A percentile compares a stretch with the other conserved stretches of the same genome.
Conservation (phyloP, 148 eudicot genomes). For the Salicornia ramosissima region DNA sequence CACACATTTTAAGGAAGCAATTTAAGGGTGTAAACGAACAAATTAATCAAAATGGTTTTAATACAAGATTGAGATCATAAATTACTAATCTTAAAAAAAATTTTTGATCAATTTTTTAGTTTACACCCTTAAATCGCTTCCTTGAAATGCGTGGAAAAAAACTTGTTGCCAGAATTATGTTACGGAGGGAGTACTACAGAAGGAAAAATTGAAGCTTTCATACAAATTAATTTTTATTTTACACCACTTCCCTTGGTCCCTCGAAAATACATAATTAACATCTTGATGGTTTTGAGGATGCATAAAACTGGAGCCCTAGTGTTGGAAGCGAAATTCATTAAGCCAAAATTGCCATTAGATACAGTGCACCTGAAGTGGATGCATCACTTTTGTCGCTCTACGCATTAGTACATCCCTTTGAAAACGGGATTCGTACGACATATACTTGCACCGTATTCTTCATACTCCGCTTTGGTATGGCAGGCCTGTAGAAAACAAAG, state of each 20-base stretch:
- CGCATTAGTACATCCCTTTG: slow-evolving; percentile 87
- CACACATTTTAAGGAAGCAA: no score
- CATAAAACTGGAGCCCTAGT: background rate
- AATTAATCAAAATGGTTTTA: no score
- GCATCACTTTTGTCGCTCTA: background rate
- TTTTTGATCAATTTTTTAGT: no score
- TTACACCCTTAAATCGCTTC: no score
- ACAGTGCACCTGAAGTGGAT: slow-evolving; percentile 7
- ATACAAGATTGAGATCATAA: no score
- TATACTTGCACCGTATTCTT: slow-evolving; percentile 93
- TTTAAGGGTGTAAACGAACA: no score
- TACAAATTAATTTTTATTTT: slow-evolving; percentile 22
- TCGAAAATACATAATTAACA: background rate
- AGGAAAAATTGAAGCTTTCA: slow-evolving; percentile 8
- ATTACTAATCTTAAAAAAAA: no score
- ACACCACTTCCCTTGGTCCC: slow-evolving; percentile 18
- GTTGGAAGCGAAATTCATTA: background rate
- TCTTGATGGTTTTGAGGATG: background rate
- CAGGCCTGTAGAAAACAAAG: slow-evolving; percentile 55
- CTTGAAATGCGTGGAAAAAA: no score
- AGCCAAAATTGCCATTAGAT: slow-evolving; percentile 18
- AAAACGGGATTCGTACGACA: slow-evolving; percentile 96
- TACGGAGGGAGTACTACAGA: no score
- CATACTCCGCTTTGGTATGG: slow-evolving; percentile 95
- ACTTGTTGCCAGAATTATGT: no score